Base-by-base conservation (phyloP, 1,284 basidiomycete genomes). In the Irpex lacteus region DNA sequence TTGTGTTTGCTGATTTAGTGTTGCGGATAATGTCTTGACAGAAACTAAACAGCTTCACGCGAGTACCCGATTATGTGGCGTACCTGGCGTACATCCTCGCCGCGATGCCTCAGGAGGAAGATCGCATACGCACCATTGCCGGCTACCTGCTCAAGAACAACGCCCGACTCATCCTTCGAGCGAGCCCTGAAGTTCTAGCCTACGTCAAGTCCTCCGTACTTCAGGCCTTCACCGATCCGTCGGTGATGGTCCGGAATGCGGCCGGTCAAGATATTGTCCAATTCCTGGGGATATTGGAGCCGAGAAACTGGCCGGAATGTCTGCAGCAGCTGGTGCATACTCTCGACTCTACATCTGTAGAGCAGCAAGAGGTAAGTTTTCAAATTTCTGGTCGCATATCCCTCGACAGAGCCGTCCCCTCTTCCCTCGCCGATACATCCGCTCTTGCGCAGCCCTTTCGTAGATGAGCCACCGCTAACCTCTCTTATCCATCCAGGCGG, bases 131-230 rank as follows among this genome's bases (percentile, higher is more conserved):
- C 63, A 94, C 94, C 65, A 96, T 98, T 77, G 96, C 98, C 37
- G 98, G 97, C 62, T 92, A 98, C 71, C 85, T 99, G 40, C 88
- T 99, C 77, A 99, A 99, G 87, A 99, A 98, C 79, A 95, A 97
- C 72, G 88, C 89, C 50, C 82, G 87, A 63, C 83, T 90, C 70
- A 87, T 94, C 71, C 81, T 91, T 60, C 82, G 80, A 62, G 85
- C 89, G 11, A 79, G 86, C 26, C 80, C 82, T n/a, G 86, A 89
- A 34, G 90, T 92, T 5, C 81, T 88, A 50, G 81, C 84, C 44
- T 98, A 92, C 74, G 91, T 96, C 68, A 98, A 98, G 76, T 81
- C 79, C 11, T 88, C 91, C 49, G 88, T 97, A 50, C 85, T 98
- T 18, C 81, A 84, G 64, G 93, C 94, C 38, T 92, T 98, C 76